Evolutionary conservation across 2,329 filamentous ascomycete genomes (phyloP).

Genomic region (Hansfordia pulvinata): DNA sequence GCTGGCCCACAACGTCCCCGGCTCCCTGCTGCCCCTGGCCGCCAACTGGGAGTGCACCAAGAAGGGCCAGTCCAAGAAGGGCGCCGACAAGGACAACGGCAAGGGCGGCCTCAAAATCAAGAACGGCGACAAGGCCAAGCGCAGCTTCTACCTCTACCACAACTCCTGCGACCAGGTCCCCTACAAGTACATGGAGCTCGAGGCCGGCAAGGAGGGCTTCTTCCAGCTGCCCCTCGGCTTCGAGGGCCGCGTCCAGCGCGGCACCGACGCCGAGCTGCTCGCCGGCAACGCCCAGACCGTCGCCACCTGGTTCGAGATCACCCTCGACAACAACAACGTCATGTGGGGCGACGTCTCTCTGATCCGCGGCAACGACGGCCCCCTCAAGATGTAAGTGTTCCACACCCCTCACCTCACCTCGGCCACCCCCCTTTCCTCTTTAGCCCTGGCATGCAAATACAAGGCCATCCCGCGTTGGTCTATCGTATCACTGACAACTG

Average conservation of each 20-base stretch:
- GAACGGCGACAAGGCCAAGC: constrained; percentile 7
- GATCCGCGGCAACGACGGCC: constrained; percentile 15
- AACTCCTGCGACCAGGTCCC: constrained; percentile 13
- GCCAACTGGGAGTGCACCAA: no score
- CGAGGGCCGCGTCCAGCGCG: constrained; percentile 12
- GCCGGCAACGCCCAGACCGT: constrained; percentile 10
- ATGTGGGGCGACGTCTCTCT: constrained; percentile 14
- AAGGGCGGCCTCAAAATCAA: constrained; percentile 7
- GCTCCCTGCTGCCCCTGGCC: no score
- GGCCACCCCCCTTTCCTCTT: no score
- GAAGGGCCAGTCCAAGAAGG: no score
- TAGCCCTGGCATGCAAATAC: no score
- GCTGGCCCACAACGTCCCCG: no score
- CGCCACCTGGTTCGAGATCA: constrained; percentile 14
- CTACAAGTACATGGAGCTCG: constrained; percentile 14
- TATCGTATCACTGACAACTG: no score
- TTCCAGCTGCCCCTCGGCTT: constrained; percentile 11
- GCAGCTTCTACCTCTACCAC: constrained; percentile 12
- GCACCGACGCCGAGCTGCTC: constrained; percentile 11
- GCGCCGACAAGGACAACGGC: constrained; percentile 7
- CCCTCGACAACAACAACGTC: constrained; percentile 8
- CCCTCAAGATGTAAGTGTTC: no score
- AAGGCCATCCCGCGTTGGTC: no score
- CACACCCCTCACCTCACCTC: no score
- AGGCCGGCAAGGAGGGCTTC: constrained; percentile 8